Evolutionary conservation across 2,329 filamentous ascomycete genomes (phyloP), one percentile per base, ranked within the genome.

Genomic region (Taxawa tesnikishii): DNA sequence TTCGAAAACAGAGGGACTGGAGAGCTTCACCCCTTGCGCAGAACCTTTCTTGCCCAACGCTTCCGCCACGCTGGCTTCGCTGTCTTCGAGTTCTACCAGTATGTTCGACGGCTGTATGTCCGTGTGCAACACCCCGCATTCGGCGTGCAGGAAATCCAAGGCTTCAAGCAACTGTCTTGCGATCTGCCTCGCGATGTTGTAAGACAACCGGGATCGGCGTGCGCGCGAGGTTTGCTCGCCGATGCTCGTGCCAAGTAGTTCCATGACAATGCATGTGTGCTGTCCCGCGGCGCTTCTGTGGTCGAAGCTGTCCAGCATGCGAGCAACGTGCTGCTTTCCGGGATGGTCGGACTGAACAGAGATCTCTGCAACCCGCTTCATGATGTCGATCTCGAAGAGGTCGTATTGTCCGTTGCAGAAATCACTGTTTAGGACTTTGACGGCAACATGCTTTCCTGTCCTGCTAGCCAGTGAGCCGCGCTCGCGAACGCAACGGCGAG

Each of bases 91-190:
- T 24, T 47, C 38, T 11, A 47, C 33, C 17, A 45, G 36, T 27
- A 49, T 48, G 31, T 50, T 50, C 7, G 36, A 36, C 2, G 47
- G 44, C 33, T 46, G 39, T n/a, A 50, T 40, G 31, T 48, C 47
- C 39, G 40, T 41, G 18, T 40, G 39, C 3, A 41, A 38, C 7
- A 44, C 36, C 6, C 34, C 33, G 24, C 37, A 38, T 9, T 28
- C 32, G 3, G 25, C 23, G 28, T 46, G 44, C 11, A 43, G n/a
- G 16, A 39, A 37, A 18, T 34, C 30, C 9, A 46, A 26, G 11
- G 39, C 41, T 10, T 29, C 10, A 5, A 44, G 36, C n/a, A 43
- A 24, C 24, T 45, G 41, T 25, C 29, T 32, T 12, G 38, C 35
- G 14, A 46, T 41, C 2, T 38, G 21, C 26, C 41, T 40, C 27